These are phyloP conservation scores for Dioscorea alata DNA, from an alignment of 106 monocot genomes.

Conservation along the genomic window DNA sequence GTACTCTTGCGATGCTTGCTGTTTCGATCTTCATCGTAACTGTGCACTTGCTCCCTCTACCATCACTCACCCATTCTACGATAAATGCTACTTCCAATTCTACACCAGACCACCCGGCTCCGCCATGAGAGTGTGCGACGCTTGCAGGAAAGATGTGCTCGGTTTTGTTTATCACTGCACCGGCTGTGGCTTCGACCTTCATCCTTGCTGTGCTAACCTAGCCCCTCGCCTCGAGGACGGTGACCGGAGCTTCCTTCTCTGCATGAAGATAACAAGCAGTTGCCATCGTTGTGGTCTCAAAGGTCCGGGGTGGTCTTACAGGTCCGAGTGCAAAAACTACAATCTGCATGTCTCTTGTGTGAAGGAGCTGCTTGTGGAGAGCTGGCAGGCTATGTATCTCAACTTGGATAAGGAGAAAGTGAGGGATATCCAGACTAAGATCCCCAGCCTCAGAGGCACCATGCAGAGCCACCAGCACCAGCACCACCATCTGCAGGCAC, in stretches of 20 bases:
- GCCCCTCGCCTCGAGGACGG: conserved; percentile 37
- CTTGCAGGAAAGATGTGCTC: conserved; percentile 30
- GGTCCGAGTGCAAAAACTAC: conserved; percentile 48
- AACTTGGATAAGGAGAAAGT: conserved; percentile 29
- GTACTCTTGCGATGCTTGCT: conserved; percentile 38
- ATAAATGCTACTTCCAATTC: conserved; percentile 38
- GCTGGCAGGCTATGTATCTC: conserved; percentile 40
- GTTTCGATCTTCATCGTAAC: conserved; percentile 57
- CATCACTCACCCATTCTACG: conserved; percentile 38
- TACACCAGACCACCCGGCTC: conserved; percentile 31
- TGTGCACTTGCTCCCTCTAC: conserved; percentile 29
- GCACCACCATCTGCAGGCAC: too few species aligned
- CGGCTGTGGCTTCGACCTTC: conserved; percentile 51
- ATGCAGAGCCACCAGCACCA: conserved; percentile 26
- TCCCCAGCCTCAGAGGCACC: conserved; percentile 29
- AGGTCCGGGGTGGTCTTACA: conserved; percentile 43
- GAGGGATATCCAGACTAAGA: conserved; percentile 18
- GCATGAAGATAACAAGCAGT: conserved; percentile 14
- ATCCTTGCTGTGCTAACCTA: conserved; percentile 51
- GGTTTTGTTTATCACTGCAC: conserved; percentile 59
- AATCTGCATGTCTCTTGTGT: conserved; percentile 53
- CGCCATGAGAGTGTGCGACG: conserved; percentile 27
- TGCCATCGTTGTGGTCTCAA: conserved; percentile 45
- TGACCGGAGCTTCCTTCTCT: conserved; percentile 20
- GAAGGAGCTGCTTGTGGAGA: conserved; percentile 56